Evolutionary conservation across 306 rosid genomes (phyloP).

Genomic region (Alnus glutinosa): DNA sequence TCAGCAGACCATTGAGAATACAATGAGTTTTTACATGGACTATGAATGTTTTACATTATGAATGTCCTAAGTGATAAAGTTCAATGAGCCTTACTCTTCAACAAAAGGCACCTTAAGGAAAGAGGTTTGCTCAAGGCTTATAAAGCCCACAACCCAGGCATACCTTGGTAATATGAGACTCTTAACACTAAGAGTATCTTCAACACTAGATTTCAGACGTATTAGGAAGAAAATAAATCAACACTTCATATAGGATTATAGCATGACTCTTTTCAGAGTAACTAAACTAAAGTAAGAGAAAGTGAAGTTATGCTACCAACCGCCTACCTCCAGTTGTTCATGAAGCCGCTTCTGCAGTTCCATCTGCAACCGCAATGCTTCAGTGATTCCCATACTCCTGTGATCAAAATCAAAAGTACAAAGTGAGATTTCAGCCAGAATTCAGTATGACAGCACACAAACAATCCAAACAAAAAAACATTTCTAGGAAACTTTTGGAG

Average conservation of each 20-base stretch:
- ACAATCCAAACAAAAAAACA: not conserved
- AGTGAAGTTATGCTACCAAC: slow-evolving; percentile 11
- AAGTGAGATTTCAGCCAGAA: slow-evolving; percentile 11
- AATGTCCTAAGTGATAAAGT: not conserved
- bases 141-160: no score
- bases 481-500: not conserved
- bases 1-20: not conserved
- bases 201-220: not conserved
- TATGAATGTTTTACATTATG: not conserved
- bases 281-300: not conserved
- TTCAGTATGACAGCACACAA: not conserved
- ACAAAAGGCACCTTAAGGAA: no score
- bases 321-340: slow-evolving; percentile 91
- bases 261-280: not conserved
- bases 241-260: not conserved
- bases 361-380: slow-evolving; percentile 89
- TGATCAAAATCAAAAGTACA: slow-evolving; percentile 14
- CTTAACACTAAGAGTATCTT: not conserved
- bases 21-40: not conserved
- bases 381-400: slow-evolving; percentile 88
- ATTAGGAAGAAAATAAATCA: not conserved
- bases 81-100: no score
- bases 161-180: no score
- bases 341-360: slow-evolving; percentile 98
- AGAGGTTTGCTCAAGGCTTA: no score